These are phyloP conservation scores for Exophiala sp. DNA, from an alignment of 2,329 filamentous ascomycete genomes.

Conservation along the genomic window DNA sequence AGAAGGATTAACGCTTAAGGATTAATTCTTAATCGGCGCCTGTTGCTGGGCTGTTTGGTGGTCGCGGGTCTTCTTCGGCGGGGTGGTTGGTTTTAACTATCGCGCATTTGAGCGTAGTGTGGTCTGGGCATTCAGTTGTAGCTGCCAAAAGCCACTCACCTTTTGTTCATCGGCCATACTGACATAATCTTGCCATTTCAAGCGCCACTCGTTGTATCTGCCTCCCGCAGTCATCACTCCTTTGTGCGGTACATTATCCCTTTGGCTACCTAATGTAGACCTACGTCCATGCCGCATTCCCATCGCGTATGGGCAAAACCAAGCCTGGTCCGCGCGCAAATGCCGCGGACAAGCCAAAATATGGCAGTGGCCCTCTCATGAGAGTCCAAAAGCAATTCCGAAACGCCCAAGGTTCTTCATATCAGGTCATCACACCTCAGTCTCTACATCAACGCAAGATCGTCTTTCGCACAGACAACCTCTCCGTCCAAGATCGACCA, in stretches of 20 bases:
- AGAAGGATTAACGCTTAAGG: too few relatives aligned
- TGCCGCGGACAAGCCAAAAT: conserved; percentile 9
- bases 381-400: conserved; percentile 9
- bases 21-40: too few relatives aligned
- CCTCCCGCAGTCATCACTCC: neutral
- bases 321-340: neutral
- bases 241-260: neutral
- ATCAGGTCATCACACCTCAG: conserved; percentile 5
- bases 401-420: conserved; percentile 8
- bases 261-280: neutral
- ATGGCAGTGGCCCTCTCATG: conserved; percentile 9
- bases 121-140: too few relatives aligned
- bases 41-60: too few relatives aligned
- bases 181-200: too few relatives aligned
- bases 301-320: neutral
- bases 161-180: too few relatives aligned
- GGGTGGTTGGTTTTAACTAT: too few relatives aligned
- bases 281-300: neutral
- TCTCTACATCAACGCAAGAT: neutral
- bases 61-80: too few relatives aligned
- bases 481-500: neutral
- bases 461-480: neutral
- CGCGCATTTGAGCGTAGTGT: too few relatives aligned
- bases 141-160: too few relatives aligned
- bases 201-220: too few relatives aligned